phyloP scores from a whole-genome alignment of 768 basidiomycete species.

The Tulasnella calospora region DNA sequence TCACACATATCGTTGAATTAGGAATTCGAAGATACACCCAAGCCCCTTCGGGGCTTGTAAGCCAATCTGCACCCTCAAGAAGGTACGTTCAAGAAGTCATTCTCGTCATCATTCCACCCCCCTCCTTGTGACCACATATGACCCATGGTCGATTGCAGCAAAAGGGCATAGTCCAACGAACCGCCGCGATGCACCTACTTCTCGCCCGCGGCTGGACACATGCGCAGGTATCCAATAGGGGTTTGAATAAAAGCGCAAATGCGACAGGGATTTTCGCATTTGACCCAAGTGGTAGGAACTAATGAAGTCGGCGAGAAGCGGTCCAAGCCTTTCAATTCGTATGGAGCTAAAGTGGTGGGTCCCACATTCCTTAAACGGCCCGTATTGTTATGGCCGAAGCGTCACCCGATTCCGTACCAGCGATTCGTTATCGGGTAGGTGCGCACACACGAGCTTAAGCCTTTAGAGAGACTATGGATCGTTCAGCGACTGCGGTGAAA shows the following conservation, averaged over 20 bases:
- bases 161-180: not conserved
- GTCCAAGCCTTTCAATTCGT: not conserved
- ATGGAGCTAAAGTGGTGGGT: not conserved
- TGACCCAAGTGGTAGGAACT: not conserved
- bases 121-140: not conserved
- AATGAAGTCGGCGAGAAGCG: not conserved
- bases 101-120: not conserved
- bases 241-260: not conserved
- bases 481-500: not conserved
- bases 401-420: not conserved
- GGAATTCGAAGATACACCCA: not conserved
- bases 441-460: not conserved
- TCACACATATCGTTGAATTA: not conserved
- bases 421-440: constrained; percentile 3
- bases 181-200: not conserved
- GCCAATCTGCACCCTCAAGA: not conserved
- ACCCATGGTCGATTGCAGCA: not conserved
- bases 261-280: not conserved
- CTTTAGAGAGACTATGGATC: not conserved
- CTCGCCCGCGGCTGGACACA: constrained; percentile 1
- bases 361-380: not conserved
- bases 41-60: not conserved
- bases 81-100: not conserved
- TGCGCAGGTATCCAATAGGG: not conserved
- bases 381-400: not conserved